A percentile compares a stretch with the other conserved stretches of the same genome.
Conservation (phyloP, 2,329 filamentous ascomycete species). For the Fusarium napiforme region DNA sequence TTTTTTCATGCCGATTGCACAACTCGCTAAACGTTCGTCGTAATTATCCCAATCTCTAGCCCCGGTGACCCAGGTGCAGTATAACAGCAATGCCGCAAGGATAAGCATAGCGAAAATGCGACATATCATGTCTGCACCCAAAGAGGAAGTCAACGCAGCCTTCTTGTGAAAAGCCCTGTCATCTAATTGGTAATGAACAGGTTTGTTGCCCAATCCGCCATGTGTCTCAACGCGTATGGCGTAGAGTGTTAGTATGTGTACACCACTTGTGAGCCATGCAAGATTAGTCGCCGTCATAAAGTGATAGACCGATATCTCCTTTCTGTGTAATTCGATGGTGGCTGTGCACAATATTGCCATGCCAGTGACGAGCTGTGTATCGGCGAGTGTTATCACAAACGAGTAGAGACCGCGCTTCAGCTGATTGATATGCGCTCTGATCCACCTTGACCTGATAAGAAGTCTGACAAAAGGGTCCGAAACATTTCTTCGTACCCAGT, state of each 20-base stretch:
- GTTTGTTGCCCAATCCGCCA: background rate
- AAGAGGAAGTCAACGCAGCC: fast-evolving
- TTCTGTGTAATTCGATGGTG: background rate
- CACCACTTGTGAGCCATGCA: background rate
- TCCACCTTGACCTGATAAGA: background rate
- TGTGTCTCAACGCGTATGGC: background rate
- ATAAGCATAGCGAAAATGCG: background rate
- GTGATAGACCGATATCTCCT: background rate
- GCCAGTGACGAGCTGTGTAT: background rate
- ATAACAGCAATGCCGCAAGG: background rate
- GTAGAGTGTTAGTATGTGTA: background rate
- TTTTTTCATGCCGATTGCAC: background rate
- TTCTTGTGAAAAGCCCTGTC: background rate
- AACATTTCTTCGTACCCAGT: background rate
- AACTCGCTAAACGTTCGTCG: background rate
- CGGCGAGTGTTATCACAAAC: background rate
- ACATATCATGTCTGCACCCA: background rate
- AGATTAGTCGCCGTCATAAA: background rate
- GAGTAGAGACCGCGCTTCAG: background rate
- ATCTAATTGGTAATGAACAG: too few relatives aligned
- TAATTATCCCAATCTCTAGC: background rate
- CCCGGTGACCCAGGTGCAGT: background rate
- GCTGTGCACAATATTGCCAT: background rate
- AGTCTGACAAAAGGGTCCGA: background rate
- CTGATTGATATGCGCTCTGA: background rate